These are phyloP conservation scores for Penicillium fuscoglaucum DNA, from an alignment of 2,329 filamentous ascomycete genomes.

Conservation along the genomic window DNA sequence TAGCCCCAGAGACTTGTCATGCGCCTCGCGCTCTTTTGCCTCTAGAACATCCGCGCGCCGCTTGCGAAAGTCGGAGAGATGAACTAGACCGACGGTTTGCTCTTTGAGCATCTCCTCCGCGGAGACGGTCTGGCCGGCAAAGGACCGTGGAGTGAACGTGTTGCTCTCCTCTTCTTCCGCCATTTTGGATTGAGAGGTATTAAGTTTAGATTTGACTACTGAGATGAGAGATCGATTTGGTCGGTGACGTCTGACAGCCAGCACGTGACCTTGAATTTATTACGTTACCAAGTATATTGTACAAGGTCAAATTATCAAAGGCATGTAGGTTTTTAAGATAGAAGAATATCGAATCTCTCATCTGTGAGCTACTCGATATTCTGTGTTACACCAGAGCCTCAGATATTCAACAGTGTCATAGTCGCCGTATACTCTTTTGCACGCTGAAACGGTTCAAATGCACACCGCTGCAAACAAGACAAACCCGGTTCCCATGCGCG, in stretches of 20 bases:
- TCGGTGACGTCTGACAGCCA: slow-evolving; percentile 16
- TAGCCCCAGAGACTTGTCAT: slow-evolving; percentile 58
- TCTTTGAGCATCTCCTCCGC: slow-evolving; percentile 80
- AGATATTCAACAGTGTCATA: neutral
- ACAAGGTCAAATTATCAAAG: neutral
- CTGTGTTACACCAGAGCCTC: neutral
- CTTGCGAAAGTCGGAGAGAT: slow-evolving; percentile 92
- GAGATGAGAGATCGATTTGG: neutral
- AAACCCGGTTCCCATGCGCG: slow-evolving; percentile 20
- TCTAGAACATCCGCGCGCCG: slow-evolving; percentile 92
- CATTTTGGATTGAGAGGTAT: slow-evolving; percentile 6
- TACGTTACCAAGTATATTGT: neutral
- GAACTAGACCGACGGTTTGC: slow-evolving; percentile 86
- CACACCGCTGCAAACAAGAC: slow-evolving; percentile 25
- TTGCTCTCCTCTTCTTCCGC: slow-evolving; percentile 42
- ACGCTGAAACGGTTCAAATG: neutral
- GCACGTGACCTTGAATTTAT: slow-evolving; percentile 14
- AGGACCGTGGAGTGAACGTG: slow-evolving; percentile 54
- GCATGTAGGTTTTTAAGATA: too few relatives aligned
- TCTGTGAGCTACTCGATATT: neutral
- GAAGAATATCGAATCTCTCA: neutral
- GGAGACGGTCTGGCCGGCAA: slow-evolving; percentile 72
- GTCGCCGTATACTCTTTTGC: neutral
- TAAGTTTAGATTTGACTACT: slow-evolving; percentile 4
- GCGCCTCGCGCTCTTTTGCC: slow-evolving; percentile 78